These are phyloP conservation scores for Podaxis mareebaensis DNA, from an alignment of 768 basidiomycete species.

Conservation along the genomic window DNA sequence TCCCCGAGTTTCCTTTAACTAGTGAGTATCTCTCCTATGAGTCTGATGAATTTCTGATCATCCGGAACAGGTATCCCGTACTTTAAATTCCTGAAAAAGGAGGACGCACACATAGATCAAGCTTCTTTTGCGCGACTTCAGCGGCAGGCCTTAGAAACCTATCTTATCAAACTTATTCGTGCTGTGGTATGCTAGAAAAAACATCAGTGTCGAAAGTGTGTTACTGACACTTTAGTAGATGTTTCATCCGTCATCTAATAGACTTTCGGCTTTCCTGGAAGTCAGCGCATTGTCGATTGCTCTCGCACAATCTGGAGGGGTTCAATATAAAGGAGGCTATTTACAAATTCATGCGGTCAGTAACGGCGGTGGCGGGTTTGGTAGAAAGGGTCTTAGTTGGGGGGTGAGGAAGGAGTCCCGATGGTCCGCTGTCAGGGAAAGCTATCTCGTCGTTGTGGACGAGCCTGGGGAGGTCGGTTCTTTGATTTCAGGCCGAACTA, in stretches of 20 bases:
- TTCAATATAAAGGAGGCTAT: slow-evolving; percentile 90
- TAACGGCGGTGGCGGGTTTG: slow-evolving; percentile 55
- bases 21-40: slow-evolving; percentile 39
- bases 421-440: slow-evolving; percentile 94
- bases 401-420: slow-evolving; percentile 62
- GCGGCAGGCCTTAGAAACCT: slow-evolving; percentile 81
- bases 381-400: slow-evolving; percentile 65
- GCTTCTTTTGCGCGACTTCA: slow-evolving; percentile 82
- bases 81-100: slow-evolving; percentile 79
- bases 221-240: slow-evolving; percentile 52
- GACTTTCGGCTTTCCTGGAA: slow-evolving; percentile 88
- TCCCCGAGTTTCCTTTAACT: slow-evolving; percentile 92
- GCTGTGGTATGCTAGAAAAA: slow-evolving; percentile 68
- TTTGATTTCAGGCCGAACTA: neutral
- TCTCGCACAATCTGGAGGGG: slow-evolving; percentile 78
- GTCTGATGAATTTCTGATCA: slow-evolving; percentile 7
- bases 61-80: slow-evolving; percentile 73
- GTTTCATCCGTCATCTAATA: slow-evolving; percentile 92
- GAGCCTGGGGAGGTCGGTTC: slow-evolving; percentile 80
- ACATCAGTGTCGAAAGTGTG: neutral
- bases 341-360: slow-evolving; percentile 59
- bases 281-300: slow-evolving; percentile 84
- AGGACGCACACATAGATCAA: slow-evolving; percentile 57
- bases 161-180: slow-evolving; percentile 83
- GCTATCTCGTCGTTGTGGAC: slow-evolving; percentile 83